These are phyloP conservation scores for Aspergillus terreus DNA, from an alignment of 2,329 filamentous ascomycete genomes.

Conservation along the genomic window DNA sequence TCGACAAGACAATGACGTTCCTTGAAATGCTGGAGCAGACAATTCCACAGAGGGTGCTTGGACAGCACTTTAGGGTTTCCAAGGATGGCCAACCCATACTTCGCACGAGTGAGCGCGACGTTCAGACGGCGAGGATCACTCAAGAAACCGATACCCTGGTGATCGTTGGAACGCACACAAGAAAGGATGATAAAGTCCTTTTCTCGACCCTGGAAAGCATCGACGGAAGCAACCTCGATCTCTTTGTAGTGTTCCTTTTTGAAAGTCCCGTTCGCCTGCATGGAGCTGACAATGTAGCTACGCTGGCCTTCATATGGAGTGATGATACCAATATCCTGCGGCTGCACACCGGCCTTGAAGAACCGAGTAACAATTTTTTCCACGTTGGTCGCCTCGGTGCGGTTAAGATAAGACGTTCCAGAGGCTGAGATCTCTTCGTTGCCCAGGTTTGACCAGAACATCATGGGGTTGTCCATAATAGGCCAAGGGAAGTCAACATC, in stretches of 20 bases:
- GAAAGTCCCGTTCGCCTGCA: conserved; percentile 95
- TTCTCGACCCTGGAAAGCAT: conserved; percentile 97
- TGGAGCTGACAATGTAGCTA: conserved; percentile 98
- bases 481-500: conserved; percentile 99
- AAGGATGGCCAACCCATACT: conserved; percentile 92
- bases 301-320: conserved; percentile 98
- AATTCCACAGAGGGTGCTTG: conserved; percentile 98
- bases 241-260: conserved; percentile 99
- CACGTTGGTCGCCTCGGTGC: conserved; percentile 93
- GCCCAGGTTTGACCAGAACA: conserved; percentile 99
- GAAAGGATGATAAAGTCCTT: conserved; percentile 99
- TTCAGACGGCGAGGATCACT: conserved; percentile 97
- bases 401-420: conserved; percentile 95
- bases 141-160: conserved; percentile 97
- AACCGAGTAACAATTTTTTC: conserved; percentile 98
- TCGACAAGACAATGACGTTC: conserved; percentile 94
- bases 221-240: conserved; percentile 95
- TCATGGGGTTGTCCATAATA: conserved; percentile 91
- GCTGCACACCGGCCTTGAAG: conserved; percentile 97
- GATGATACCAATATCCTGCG: conserved; percentile 91
- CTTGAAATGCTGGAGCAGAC: conserved; percentile 92
- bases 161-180: conserved; percentile 96
- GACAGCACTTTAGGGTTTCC: conserved; percentile 96
- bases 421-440: conserved; percentile 98
- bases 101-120: conserved; percentile 92